Base-by-base conservation (phyloP, 306 rosid genomes). In the Alnus rubra region DNA sequence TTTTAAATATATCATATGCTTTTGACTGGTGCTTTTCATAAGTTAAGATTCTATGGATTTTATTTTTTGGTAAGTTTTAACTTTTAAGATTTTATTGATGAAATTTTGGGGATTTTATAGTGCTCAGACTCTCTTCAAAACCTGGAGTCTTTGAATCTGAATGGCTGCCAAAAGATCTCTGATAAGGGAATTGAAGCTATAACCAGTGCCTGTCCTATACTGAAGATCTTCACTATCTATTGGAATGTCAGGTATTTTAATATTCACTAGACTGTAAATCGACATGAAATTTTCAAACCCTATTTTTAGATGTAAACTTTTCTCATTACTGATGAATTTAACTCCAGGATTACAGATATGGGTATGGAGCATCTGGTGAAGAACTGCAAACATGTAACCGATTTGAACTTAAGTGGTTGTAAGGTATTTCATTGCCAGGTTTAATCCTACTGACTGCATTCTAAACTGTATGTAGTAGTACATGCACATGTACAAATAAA, bases 381-480 rank as follows among this genome's bases (percentile, higher is more conserved):
- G 73, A 89, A 87, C 85, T 89, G 97, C 92, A 89, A 88, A 51
- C 74, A 52, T 50, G 76, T 93, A 30, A 73, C 86, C 76, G 89
- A 89, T 86, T 85, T 93, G 83, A 93, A 93, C 87, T 74, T 93
- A 74, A 93, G 97, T 85, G 97, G 97, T 56, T 91, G 97, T 82
- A 93, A 93, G 97, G 97, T 93, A 92, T 64, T 76, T 79, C 69
- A 69, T 83, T 16, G 44, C 70, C 62, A 51, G 55, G 73, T 67
- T 79, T 35, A 64, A 68, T 80, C 39, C 68, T 60, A 5, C 54
- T 54, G 52, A 53, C 35, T 87, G 75, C 39, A 18, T 65, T 33
- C 53, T 52, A 33, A 42, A 33, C 39, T 70, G 15, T 37, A 39
- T 62, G 4, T 47, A 28, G 8, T 10, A 2, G 51, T 74, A 44